Evolutionary conservation across 192 early-diverging fungal species (phyloP), one percentile per base, ranked within the genome.

Genomic region (Blastocladiella britannica): DNA sequence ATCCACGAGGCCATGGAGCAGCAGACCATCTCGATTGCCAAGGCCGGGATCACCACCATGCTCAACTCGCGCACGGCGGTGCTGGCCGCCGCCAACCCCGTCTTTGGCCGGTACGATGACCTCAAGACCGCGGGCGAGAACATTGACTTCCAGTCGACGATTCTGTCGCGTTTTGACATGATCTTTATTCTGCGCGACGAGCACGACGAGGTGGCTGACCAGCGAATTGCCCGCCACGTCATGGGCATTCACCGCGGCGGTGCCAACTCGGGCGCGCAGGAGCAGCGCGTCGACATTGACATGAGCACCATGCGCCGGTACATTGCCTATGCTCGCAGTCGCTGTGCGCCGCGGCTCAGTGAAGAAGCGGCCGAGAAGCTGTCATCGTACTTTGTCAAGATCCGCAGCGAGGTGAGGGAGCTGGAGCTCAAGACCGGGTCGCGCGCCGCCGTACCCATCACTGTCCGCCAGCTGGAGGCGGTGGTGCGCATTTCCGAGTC

Each of bases 1-100:
- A 99, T 99, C 68, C 95, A 99, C 72, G 95, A 99, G 74, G 95
- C 95, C 29, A 99, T 99, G 95, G 93, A 99, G 68, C 95, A 99
- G 73, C 94, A 98, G 69, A 99, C 95, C 4, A 99, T 99, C 58
- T 93, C 89, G 15, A 99, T 99, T 68, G 95, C 95, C 55, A 99
- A 99, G 71, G 95, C 95, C 26, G 95, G 95, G 57, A 99, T 99
- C 71, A 98, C 94, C 4, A 96, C 94, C 1, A 89, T 98, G 58
- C 72, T 98, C 30, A 98, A 98, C 65, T 91, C 92, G 22, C 79
- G 94, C 60, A 89, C 94, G 25, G 91, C 89, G 20, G 92, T 98
- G 23, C 76, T 98, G 51, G 94, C 94, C 0, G 94, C 94, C 4
- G 94, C 94, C 27, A 98, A 98, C 68, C 94, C 94, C 25, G 83